Evolutionary conservation across 106 monocot genomes (phyloP).

Genomic region (Allium cepa): DNA sequence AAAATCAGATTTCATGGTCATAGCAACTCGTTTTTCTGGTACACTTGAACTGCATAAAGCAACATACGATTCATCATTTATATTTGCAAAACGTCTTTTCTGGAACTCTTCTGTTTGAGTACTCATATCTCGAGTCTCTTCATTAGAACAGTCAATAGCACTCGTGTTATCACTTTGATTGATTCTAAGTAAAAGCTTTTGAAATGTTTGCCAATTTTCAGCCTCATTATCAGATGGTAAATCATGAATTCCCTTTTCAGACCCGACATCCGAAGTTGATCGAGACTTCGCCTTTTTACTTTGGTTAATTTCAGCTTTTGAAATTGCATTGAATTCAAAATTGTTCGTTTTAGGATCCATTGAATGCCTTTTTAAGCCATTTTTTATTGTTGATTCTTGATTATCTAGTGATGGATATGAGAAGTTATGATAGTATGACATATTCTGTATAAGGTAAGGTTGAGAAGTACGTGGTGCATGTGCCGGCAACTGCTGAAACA

Average conservation of each 20-base stretch:
- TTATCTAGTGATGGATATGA: conserved; percentile 26
- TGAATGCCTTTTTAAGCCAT: conserved; percentile 26
- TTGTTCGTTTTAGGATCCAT: conserved; percentile 30
- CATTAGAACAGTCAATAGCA: conserved; percentile 30
- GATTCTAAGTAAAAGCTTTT: conserved; percentile 61
- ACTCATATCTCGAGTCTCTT: conserved; percentile 25
- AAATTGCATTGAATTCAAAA: conserved; percentile 9
- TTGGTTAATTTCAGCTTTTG: conserved; percentile 1
- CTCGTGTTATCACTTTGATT: conserved; percentile 27
- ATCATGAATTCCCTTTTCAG: conserved; percentile 31
- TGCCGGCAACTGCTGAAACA: conserved; percentile 61
- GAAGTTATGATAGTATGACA: conserved; percentile 65
- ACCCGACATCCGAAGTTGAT: conserved; percentile 31
- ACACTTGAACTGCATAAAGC: conserved; percentile 1
- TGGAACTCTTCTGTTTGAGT: background rate
- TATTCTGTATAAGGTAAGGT: conserved; percentile 54
- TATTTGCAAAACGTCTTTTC: background rate
- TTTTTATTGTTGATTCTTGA: conserved; percentile 7
- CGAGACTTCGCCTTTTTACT: conserved; percentile 30
- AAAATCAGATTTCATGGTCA: conserved; percentile 37
- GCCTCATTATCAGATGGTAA: conserved; percentile 27
- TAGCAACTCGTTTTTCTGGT: background rate
- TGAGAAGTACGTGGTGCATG: conserved; percentile 45
- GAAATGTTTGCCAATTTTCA: conserved; percentile 80
- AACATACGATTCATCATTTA: conserved; percentile 1